Percentiles rank a stretch among this genome's conserved stretches.
phyloP scores from a whole-genome alignment of 225 moss, liverwort and hornwort genomes.

The Antitrichia curtipendula region DNA sequence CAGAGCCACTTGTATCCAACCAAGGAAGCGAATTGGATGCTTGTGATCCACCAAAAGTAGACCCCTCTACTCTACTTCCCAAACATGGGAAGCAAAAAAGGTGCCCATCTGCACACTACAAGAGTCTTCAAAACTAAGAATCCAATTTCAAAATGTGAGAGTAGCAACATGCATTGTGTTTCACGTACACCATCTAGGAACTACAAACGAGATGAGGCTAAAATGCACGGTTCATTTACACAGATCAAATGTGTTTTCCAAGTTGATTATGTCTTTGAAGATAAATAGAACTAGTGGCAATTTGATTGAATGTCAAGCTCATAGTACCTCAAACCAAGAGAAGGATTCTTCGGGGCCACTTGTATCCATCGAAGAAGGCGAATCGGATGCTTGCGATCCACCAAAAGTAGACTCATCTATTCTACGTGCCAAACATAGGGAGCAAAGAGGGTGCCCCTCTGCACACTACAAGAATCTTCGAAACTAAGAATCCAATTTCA shows the following conservation, averaged over 20 bases:
- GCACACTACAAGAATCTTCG: conserved; percentile 33
- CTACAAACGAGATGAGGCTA: background rate
- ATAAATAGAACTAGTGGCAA: background rate
- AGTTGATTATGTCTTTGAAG: background rate
- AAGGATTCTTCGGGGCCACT: conserved; percentile 46
- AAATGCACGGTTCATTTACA: background rate
- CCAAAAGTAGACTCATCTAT: conserved; percentile 62
- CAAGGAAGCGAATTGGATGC: conserved; percentile 32
- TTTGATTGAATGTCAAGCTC: background rate
- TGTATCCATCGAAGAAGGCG: conserved; percentile 55
- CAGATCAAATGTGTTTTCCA: background rate
- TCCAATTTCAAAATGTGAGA: background rate
- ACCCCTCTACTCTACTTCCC: conserved; percentile 50
- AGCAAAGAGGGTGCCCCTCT: conserved; percentile 73
- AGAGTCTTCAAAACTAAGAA: background rate
- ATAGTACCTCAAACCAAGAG: conserved; percentile 56
- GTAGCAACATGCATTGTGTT: background rate
- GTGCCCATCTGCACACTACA: conserved; percentile 72
- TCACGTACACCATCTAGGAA: background rate
- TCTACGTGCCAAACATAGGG: conserved; percentile 42
- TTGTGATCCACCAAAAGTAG: conserved; percentile 44
- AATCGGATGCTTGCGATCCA: conserved; percentile 27
- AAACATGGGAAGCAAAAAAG: conserved; percentile 61
- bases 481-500: background rate
- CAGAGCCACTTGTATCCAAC: conserved; percentile 57